Conservation (phyloP, 768 basidiomycete genomes). For the Tylopilus plumbeoviolaceoides region DNA sequence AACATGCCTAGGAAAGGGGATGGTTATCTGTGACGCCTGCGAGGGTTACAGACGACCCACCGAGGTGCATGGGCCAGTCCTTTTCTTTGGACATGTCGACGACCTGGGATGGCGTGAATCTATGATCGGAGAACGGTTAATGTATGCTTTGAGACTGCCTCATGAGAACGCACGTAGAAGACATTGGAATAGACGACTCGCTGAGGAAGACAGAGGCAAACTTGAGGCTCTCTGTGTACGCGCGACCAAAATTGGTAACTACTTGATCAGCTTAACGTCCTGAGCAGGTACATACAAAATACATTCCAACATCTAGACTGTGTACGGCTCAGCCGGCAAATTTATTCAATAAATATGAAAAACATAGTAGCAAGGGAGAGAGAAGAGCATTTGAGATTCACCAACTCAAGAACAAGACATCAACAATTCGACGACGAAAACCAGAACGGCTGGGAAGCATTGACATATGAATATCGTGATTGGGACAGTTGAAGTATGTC, state of each 20-base stretch:
- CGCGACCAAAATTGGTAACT: not conserved
- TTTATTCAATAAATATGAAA: conserved; percentile 3
- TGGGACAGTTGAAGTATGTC: conserved; percentile 1
- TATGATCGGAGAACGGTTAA: conserved; percentile 22
- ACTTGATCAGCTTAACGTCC: not conserved
- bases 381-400: conserved; percentile 1
- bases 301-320: not conserved
- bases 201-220: not conserved
- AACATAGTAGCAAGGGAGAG: not conserved
- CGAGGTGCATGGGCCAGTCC: conserved; percentile 68
- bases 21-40: not conserved
- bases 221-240: not conserved
- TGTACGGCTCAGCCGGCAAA: conserved; percentile 14
- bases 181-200: conserved; percentile 10
- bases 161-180: conserved; percentile 22
- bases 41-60: conserved; percentile 33
- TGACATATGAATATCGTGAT: conserved; percentile 13
- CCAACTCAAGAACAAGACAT: conserved; percentile 4
- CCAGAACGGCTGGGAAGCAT: conserved; percentile 7
- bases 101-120: conserved; percentile 53
- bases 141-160: not conserved
- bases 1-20: conserved; percentile 52
- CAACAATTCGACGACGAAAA: conserved; percentile 8
- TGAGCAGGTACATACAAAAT: not conserved
- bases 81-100: conserved; percentile 65